Percentiles rank a stretch among this genome's conserved stretches.
Conservation (phyloP, 495 filamentous ascomycete species). For the Penicillium silybi region DNA sequence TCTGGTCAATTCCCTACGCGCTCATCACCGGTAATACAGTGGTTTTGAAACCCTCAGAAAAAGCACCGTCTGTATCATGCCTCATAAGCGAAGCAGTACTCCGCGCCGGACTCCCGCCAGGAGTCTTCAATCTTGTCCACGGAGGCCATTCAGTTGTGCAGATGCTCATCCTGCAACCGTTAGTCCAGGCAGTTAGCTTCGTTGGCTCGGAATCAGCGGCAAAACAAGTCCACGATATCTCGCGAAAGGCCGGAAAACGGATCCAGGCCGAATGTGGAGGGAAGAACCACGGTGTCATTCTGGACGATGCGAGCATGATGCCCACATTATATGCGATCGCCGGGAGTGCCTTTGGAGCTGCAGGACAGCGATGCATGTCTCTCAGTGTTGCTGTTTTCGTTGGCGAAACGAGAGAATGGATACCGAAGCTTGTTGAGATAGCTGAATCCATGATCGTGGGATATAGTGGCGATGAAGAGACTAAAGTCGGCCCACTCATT, state of each 20-base stretch:
- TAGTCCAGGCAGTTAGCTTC: slow-evolving; percentile 25
- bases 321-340: slow-evolving; percentile 25
- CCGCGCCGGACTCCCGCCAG: slow-evolving; percentile 21
- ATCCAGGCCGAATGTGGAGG: slow-evolving; percentile 28
- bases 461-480: slow-evolving; percentile 15
- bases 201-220: slow-evolving; percentile 26
- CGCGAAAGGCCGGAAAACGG: slow-evolving; percentile 20
- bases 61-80: slow-evolving; percentile 55
- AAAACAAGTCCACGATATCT: slow-evolving; percentile 21
- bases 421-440: slow-evolving; percentile 1
- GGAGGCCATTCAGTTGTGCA: slow-evolving; percentile 15
- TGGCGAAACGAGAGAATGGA: slow-evolving; percentile 7
- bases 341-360: slow-evolving; percentile 29
- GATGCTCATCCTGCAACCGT: slow-evolving; percentile 20
- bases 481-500: slow-evolving; percentile 27
- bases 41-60: slow-evolving; percentile 86
- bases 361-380: slow-evolving; percentile 30
- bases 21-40: slow-evolving; percentile 85
- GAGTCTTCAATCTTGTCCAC: slow-evolving; percentile 29
- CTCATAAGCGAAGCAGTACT: slow-evolving; percentile 21
- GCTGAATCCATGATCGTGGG: slow-evolving; percentile 22
- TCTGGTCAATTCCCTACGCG: slow-evolving; percentile 87
- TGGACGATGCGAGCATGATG: slow-evolving; percentile 30
- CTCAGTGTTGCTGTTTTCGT: slow-evolving; percentile 29
- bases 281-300: slow-evolving; percentile 28